Base-by-base conservation (phyloP, 1,284 basidiomycete species). In the Coriolopsis trogii region DNA sequence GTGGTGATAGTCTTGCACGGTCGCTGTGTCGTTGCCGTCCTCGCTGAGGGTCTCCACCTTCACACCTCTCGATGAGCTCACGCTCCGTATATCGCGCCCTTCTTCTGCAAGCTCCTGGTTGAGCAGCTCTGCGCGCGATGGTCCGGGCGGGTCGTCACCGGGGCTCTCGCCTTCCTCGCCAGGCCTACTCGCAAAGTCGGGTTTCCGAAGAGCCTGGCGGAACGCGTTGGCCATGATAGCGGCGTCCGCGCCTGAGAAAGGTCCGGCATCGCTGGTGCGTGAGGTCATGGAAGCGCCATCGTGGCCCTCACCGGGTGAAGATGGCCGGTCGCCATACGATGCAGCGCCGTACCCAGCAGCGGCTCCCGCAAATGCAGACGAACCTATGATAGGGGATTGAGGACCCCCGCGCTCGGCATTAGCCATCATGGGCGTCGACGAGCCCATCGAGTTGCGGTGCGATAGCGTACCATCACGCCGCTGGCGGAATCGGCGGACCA, bases 211-310 rank as follows among this genome's bases (percentile, higher is more conserved):
- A 54, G 87, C 87, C 67, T 88, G 85, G 60, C 91, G 77, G 72
- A 93, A 93, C 5, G 91, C 91, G 70, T 89, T 85, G 25, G 91
- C 91, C 85, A 93, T 91, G 64, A 93, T 89, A 25, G 89, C 88
- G 43, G 91, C 91, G 68, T 93, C 91, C 25, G 87, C 84, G 21
- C 83, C 85, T 24, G 85, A 89, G 70, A 93, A 87, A 13, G 83
- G 84, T 15, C 80, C 87, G 26, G 77, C 68, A 41, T 84, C 83
- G 46, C 78, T 82, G 5, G 79, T 72, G 37, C 83, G 80, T 39
- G 84, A 86, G 37, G 84, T 79, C 15, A 81, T 84, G 42, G 85
- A 89, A 39, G 83, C 85, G 13, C 83, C 87, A 62, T 75, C 74
- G 37, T 86, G 84, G 42, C 78, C 81, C 23, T 77, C 78, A 39